Conservation (phyloP, 164 flowering plant species). For the Buxus sempervirens region DNA sequence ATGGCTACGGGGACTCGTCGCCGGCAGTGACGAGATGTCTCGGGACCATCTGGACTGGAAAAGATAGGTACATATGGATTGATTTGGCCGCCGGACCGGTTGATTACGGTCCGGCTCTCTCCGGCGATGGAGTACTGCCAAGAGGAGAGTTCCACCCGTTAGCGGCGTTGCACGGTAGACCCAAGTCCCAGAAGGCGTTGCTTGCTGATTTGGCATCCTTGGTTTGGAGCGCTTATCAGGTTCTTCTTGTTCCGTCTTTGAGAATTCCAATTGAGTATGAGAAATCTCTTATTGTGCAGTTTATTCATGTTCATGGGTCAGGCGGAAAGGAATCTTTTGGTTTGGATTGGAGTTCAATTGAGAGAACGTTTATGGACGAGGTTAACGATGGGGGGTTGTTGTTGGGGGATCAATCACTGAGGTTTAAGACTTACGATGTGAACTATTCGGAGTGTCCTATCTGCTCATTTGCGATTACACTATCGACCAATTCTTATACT, state of each 20-base stretch:
- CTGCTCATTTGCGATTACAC: conserved; percentile 73
- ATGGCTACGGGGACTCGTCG: conserved; percentile 49
- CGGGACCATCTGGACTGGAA: conserved; percentile 77
- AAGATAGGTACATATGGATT: conserved; percentile 80
- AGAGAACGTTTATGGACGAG: conserved; percentile 74
- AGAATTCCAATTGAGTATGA: conserved; percentile 85
- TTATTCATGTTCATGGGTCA: conserved; percentile 63
- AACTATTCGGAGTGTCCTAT: conserved; percentile 56
- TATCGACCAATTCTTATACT: conserved; percentile 68
- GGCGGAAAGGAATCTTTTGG: conserved; percentile 47
- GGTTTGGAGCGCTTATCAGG: conserved; percentile 89
- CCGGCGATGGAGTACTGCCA: conserved; percentile 87
- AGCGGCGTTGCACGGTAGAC: conserved; percentile 68
- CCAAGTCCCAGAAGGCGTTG: conserved; percentile 77
- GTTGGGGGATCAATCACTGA: conserved; percentile 63
- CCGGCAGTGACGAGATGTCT: conserved; percentile 57
- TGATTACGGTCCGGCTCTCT: conserved; percentile 82
- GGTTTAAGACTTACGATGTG: conserved; percentile 58
- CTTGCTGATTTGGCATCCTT: conserved; percentile 76
- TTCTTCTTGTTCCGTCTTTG: conserved; percentile 78
- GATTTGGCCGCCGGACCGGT: conserved; percentile 94
- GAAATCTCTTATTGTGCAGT: conserved; percentile 60
- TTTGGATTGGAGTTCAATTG: conserved; percentile 70
- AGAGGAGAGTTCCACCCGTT: conserved; percentile 88
- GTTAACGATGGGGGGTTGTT: conserved; percentile 58